Evolutionary conservation across 2,329 filamentous ascomycete species (phyloP).

Genomic region (Malbranchea cinnamomea): DNA sequence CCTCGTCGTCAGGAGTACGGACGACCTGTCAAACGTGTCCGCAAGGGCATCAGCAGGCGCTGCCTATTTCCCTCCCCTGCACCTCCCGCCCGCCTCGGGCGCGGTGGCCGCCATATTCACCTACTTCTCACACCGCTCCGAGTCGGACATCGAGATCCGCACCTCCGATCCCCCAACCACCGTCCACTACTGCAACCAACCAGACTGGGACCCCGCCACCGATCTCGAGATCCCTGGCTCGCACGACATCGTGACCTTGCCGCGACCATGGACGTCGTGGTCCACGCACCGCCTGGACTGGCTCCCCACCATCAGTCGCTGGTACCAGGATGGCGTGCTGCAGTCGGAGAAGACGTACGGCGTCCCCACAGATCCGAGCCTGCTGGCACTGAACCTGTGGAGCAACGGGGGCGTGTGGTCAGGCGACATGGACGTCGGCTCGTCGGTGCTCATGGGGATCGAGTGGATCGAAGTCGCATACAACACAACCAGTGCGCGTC

Average conservation of each 20-base stretch:
- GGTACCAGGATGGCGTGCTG: conserved; percentile 22
- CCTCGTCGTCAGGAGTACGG: too few relatives aligned
- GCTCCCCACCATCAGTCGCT: conserved; percentile 20
- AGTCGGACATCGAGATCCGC: conserved; percentile 40
- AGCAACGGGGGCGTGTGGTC: conserved; percentile 29
- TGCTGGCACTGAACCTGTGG: conserved; percentile 28
- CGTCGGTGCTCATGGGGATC: conserved; percentile 24
- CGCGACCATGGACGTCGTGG: conserved; percentile 26
- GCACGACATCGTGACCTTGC: conserved; percentile 16
- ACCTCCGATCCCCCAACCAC: conserved; percentile 30
- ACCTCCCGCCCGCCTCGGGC: conserved; percentile 28
- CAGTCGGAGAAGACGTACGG: conserved; percentile 20
- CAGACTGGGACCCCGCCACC: conserved; percentile 23
- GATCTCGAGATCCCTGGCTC: conserved; percentile 21
- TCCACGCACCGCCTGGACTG: conserved; percentile 28
- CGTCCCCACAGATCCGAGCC: conserved; percentile 23
- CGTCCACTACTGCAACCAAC: conserved; percentile 30
- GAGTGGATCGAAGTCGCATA: conserved; percentile 29
- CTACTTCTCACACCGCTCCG: conserved; percentile 31
- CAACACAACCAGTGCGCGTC: conserved; percentile 15
- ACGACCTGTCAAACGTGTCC: conserved; percentile 3
- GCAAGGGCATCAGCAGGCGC: conserved; percentile 1
- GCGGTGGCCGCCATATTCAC: conserved; percentile 39
- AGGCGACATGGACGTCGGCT: conserved; percentile 24
- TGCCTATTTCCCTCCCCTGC: conserved; percentile 4